These are phyloP conservation scores for Grosmannia huntii DNA, from an alignment of 2,329 filamentous ascomycete species.

Conservation along the genomic window DNA sequence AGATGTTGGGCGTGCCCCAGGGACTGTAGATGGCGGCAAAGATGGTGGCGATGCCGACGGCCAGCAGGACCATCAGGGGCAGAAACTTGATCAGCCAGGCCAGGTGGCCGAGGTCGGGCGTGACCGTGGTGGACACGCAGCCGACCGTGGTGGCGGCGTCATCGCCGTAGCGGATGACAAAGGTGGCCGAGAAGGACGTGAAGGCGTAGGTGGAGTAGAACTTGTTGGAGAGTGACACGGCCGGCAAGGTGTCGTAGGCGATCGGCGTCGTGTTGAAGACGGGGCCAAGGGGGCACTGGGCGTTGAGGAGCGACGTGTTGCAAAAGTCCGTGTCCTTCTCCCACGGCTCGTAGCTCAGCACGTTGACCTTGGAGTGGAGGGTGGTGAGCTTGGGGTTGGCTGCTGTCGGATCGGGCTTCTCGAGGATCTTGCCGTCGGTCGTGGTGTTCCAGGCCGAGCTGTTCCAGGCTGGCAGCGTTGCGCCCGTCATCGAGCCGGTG, in stretches of 20 bases:
- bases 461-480: conserved; percentile 45
- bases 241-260: conserved; percentile 42
- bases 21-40: conserved; percentile 81
- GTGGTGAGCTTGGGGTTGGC: conserved; percentile 53
- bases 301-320: conserved; percentile 41
- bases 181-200: conserved; percentile 61
- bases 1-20: conserved; percentile 83
- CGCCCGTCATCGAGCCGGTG: conserved; percentile 50
- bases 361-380: conserved; percentile 55
- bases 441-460: conserved; percentile 50
- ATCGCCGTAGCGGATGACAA: conserved; percentile 68
- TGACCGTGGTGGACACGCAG: conserved; percentile 72
- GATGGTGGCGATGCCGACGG: conserved; percentile 71
- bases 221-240: conserved; percentile 60
- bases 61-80: conserved; percentile 63
- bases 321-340: conserved; percentile 52
- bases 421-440: conserved; percentile 64
- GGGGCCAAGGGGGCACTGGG: conserved; percentile 61
- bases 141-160: conserved; percentile 48
- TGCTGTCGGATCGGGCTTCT: conserved; percentile 36
- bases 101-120: conserved; percentile 65
- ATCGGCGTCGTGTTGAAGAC: conserved; percentile 38
- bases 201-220: conserved; percentile 80
- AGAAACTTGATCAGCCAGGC: conserved; percentile 61
- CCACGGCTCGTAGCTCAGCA: conserved; percentile 66